A percentile compares a stretch with the other conserved stretches of the same genome.
These are phyloP conservation scores for Pythium dissimile DNA, from an alignment of 352 stramenopile species.

Conservation along the genomic window DNA sequence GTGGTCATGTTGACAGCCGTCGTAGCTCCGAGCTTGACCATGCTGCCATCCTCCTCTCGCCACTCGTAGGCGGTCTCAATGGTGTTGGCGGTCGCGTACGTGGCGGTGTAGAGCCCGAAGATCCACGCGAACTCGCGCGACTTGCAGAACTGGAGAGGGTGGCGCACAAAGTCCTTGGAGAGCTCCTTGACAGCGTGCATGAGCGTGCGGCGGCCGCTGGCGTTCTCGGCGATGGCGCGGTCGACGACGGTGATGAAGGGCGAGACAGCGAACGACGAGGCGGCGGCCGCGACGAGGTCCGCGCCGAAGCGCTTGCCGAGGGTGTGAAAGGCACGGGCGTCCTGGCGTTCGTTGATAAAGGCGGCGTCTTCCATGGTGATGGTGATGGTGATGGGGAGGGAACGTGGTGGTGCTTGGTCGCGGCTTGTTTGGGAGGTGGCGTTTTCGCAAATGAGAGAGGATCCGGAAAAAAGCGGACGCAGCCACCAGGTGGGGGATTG, in stretches of 20 bases:
- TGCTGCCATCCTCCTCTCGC: constrained; percentile 25
- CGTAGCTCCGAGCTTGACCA: constrained; percentile 49
- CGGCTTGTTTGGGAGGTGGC: constrained; percentile 11
- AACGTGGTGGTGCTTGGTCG: neutral
- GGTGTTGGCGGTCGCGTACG: constrained; percentile 53
- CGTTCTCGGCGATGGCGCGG: constrained; percentile 52
- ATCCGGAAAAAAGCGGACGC: neutral
- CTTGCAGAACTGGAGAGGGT: constrained; percentile 49
- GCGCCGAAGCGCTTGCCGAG: constrained; percentile 23
- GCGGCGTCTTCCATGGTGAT: constrained; percentile 20
- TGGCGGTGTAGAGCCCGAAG: constrained; percentile 58
- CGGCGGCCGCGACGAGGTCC: constrained; percentile 24
- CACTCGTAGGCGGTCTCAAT: constrained; percentile 51
- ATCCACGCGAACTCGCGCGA: constrained; percentile 56
- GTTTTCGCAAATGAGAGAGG: constrained; percentile 22
- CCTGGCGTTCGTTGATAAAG: constrained; percentile 13
- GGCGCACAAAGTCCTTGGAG: constrained; percentile 26
- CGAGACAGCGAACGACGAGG: constrained; percentile 37
- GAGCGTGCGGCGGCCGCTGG: constrained; percentile 32
- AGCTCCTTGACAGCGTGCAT: constrained; percentile 31
- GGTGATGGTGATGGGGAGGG: neutral
- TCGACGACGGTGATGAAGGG: constrained; percentile 53
- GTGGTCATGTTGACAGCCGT: constrained; percentile 56
- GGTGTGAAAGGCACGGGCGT: neutral
- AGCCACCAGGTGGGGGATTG: too few species aligned